phyloP scores from a whole-genome alignment of 1,284 basidiomycete species.

The Puccinia polysora region DNA sequence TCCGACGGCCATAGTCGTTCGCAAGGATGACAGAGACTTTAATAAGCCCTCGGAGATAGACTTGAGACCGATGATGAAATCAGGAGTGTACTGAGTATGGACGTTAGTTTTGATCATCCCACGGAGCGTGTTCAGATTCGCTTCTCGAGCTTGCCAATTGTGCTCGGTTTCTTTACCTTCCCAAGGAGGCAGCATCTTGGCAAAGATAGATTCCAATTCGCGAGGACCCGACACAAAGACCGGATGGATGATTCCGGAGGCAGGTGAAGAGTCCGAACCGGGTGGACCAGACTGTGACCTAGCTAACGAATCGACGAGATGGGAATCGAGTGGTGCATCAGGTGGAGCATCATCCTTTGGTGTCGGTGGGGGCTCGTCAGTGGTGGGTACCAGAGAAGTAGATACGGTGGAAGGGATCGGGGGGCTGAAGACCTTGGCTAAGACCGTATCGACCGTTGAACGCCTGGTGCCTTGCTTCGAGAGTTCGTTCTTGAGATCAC shows the following conservation, averaged over 20 bases:
- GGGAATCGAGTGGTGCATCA: not conserved
- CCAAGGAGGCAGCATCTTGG: conserved; percentile 45
- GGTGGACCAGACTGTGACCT: conserved; percentile 43
- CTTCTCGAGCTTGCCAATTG: conserved; percentile 85
- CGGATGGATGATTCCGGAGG: conserved; percentile 29
- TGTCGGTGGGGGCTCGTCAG: not conserved
- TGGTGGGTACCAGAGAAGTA: not conserved
- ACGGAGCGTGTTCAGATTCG: conserved; percentile 70
- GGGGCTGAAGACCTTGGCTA: conserved; percentile 53
- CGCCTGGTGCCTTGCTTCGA: conserved; percentile 76
- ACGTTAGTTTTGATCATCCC: conserved; percentile 87
- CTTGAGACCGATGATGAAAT: conserved; percentile 71
- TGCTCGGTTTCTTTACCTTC: conserved; percentile 89
- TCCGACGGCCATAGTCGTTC: conserved; percentile 81
- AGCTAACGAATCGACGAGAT: conserved; percentile 6
- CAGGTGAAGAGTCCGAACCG: conserved; percentile 13
- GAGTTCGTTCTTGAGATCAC: conserved; percentile 89
- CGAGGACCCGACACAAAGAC: conserved; percentile 41
- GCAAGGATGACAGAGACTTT: conserved; percentile 81
- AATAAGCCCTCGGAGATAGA: conserved; percentile 73
- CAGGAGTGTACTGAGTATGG: conserved; percentile 66
- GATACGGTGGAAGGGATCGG: conserved; percentile 8
- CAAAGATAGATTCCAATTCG: conserved; percentile 31
- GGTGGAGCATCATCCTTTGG: not conserved
- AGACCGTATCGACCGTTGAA: conserved; percentile 61